Conservation (phyloP, 179 eudicot species). For the Pouteria campechiana region DNA sequence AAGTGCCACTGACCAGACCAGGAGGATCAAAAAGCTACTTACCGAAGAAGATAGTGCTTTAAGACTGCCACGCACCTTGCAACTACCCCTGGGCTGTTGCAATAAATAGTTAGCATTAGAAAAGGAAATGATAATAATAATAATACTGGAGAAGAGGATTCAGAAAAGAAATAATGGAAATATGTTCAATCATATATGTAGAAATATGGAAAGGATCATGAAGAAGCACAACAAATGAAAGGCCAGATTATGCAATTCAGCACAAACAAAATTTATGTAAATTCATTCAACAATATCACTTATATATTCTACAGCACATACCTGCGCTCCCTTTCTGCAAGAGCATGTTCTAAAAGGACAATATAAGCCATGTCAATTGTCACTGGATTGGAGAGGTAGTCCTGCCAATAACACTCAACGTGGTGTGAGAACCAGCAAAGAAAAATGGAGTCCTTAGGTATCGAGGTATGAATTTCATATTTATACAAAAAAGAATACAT, state of each 20-base stretch:
- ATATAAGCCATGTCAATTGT: conserved; percentile 87
- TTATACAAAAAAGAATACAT: neutral
- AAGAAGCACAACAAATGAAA: no score
- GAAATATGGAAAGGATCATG: no score
- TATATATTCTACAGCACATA: no score
- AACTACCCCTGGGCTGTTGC: conserved; percentile 94
- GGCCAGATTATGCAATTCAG: neutral
- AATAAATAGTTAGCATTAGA: conserved; percentile 13
- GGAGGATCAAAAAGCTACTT: no score
- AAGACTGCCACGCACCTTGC: conserved; percentile 82
- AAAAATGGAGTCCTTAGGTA: neutral
- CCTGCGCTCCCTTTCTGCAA: conserved; percentile 99
- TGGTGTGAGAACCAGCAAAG: no score
- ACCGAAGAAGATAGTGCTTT: conserved; percentile 84
- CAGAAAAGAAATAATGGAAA: conserved; percentile 1
- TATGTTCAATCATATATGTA: no score
- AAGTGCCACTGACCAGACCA: no score
- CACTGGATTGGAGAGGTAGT: conserved; percentile 63
- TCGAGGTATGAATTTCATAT: neutral
- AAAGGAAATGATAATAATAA: neutral
- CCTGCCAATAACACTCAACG: conserved; percentile 72
- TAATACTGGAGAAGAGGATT: neutral
- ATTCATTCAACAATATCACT: no score
- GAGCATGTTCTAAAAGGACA: conserved; percentile 84
- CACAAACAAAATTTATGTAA: neutral